Conservation (phyloP, 179 eudicot genomes). For the Carnegiea gigantea region DNA sequence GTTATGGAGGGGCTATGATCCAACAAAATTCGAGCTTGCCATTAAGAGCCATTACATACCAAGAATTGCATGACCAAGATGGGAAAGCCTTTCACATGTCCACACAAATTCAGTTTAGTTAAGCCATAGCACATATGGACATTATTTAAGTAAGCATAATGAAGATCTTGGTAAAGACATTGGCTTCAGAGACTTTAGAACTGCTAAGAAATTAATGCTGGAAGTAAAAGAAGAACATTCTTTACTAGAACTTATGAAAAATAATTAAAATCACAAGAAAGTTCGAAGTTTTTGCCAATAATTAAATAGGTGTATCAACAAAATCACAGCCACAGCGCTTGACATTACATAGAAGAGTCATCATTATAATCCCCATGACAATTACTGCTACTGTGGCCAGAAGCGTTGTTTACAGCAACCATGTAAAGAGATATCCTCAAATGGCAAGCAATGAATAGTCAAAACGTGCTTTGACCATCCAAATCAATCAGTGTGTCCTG, state of each 20-base stretch:
- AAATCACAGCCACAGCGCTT: background rate
- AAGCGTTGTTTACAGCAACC: background rate
- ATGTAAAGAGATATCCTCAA: constrained; percentile 4
- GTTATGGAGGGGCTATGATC: no score
- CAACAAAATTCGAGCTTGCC: background rate
- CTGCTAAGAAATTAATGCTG: no score
- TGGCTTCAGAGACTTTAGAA: background rate
- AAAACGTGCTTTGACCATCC: background rate
- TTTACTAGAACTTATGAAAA: background rate
- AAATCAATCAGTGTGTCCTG: background rate
- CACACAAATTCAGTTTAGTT: background rate
- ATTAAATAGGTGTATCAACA: background rate
- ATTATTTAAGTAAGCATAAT: background rate
- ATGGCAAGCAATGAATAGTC: background rate
- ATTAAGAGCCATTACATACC: background rate
- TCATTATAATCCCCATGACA: background rate
- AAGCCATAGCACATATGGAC: background rate
- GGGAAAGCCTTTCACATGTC: background rate
- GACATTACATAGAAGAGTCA: no score
- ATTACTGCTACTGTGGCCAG: background rate
- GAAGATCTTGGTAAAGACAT: background rate
- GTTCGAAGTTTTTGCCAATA: background rate
- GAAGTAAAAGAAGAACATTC: background rate
- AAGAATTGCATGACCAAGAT: background rate
- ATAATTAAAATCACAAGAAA: background rate